Percentiles rank a stretch among this genome's conserved stretches.
phyloP scores from a whole-genome alignment of 352 stramenopile species.

The Phytophthora pluvialis region DNA sequence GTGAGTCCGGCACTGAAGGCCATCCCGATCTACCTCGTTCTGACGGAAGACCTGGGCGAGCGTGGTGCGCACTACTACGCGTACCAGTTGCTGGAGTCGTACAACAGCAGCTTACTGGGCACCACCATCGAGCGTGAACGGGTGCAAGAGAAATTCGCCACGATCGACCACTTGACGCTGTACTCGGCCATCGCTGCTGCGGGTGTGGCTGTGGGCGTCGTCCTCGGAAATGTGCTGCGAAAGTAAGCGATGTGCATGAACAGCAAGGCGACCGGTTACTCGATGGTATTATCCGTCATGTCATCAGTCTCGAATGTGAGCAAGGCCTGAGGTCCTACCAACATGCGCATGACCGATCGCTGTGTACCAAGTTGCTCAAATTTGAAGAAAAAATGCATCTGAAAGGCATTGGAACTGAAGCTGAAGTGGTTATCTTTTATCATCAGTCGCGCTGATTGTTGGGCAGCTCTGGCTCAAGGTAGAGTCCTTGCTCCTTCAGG shows the following conservation, averaged over 20 bases:
- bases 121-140: constrained; percentile 36
- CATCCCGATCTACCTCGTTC: constrained; percentile 89
- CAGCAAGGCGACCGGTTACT: background rate
- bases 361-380: constrained; percentile 12
- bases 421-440: background rate
- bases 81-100: constrained; percentile 76
- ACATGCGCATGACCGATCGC: constrained; percentile 1
- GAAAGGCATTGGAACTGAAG: constrained; percentile 2
- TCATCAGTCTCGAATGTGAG: constrained; percentile 4
- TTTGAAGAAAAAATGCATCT: constrained; percentile 6
- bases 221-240: constrained; percentile 29
- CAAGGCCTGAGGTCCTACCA: too few relatives aligned
- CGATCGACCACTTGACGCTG: constrained; percentile 45
- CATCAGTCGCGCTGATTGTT: constrained; percentile 44
- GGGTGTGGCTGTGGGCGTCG: constrained; percentile 40
- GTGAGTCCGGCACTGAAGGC: constrained; percentile 78
- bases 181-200: constrained; percentile 52
- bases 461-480: constrained; percentile 27
- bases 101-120: constrained; percentile 53
- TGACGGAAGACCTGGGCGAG: constrained; percentile 92
- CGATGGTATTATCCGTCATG: too few relatives aligned
- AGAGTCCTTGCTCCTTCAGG: constrained; percentile 44
- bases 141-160: constrained; percentile 46
- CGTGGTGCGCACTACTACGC: constrained; percentile 90
- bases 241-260: constrained; percentile 19